phyloP scores from a whole-genome alignment of 1,284 basidiomycete species.

The Apiotrichum siamense region DNA sequence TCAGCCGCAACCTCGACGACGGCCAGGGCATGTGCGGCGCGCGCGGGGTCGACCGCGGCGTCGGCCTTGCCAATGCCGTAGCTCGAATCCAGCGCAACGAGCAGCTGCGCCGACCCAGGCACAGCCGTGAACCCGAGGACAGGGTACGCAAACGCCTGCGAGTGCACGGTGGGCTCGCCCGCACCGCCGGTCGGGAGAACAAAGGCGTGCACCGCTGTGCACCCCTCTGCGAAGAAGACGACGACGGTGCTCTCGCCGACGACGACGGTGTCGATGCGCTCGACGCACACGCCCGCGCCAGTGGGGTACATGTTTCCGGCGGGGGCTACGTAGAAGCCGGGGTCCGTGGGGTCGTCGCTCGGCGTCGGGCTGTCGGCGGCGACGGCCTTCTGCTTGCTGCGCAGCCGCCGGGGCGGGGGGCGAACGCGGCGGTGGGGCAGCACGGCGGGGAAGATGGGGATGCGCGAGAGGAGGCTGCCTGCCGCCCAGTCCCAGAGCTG shows the following conservation, averaged over 20 bases:
- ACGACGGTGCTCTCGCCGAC: constrained; percentile 29
- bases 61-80: constrained; percentile 31
- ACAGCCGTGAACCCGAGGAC: constrained; percentile 39
- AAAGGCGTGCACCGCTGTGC: constrained; percentile 38
- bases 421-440: constrained; percentile 59
- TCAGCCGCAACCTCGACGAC: constrained; percentile 14
- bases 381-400: constrained; percentile 21
- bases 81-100: constrained; percentile 42
- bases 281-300: constrained; percentile 42
- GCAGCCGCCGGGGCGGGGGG: constrained; percentile 30
- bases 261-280: constrained; percentile 30
- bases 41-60: not conserved
- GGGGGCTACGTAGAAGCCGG: constrained; percentile 35
- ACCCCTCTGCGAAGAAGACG: constrained; percentile 46
- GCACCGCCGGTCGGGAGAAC: constrained; percentile 16
- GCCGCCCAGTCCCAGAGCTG: constrained; percentile 74
- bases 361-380: constrained; percentile 19
- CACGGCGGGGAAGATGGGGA: constrained; percentile 56
- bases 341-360: constrained; percentile 16
- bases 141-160: constrained; percentile 32
- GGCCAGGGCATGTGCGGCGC: not conserved
- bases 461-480: constrained; percentile 54
- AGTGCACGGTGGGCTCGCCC: constrained; percentile 16
- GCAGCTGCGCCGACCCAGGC: constrained; percentile 18
- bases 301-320: constrained; percentile 38